Evolutionary conservation across 345 rosid genomes (phyloP).

Genomic region (Trapa incisa): DNA sequence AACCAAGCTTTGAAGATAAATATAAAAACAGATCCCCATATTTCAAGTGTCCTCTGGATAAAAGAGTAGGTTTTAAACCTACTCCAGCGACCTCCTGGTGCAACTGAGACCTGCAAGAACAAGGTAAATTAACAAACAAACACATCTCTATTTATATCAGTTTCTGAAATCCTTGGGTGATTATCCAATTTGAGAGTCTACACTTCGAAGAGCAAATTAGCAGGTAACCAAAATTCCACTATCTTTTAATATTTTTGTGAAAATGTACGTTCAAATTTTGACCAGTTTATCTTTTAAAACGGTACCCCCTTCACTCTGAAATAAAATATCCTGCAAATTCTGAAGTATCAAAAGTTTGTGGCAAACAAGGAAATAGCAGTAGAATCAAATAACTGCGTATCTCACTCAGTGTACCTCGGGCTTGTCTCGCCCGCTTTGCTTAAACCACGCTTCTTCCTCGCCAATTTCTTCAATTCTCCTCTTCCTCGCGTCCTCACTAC

Average conservation of each 20-base stretch:
- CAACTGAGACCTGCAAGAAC: constrained; percentile 68
- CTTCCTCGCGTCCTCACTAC: constrained; percentile 54
- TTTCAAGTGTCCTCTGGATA: constrained; percentile 84
- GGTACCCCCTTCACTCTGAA: not conserved
- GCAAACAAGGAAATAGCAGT: too few relatives aligned
- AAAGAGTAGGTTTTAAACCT: constrained; percentile 93
- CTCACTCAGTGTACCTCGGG: constrained; percentile 32
- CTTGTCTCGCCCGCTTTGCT: constrained; percentile 25
- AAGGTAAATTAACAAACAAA: not conserved
- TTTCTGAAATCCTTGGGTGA: too few relatives aligned
- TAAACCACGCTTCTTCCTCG: constrained; percentile 95
- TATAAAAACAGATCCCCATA: constrained; percentile 80
- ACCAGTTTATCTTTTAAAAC: not conserved
- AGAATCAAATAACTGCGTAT: not conserved
- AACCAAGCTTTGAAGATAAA: constrained; percentile 77
- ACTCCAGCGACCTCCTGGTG: constrained; percentile 93
- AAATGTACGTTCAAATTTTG: constrained; percentile 1
- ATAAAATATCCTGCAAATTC: not conserved
- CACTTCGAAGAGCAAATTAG: not conserved
- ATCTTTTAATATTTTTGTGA: not conserved
- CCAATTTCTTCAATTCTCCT: constrained; percentile 91
- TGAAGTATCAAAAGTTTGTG: not conserved
- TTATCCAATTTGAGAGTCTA: not conserved
- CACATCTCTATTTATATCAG: too few relatives aligned
- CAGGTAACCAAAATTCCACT: not conserved